Base-by-base conservation (phyloP, 345 rosid species). In the Psidium friedrichsthalianum region DNA sequence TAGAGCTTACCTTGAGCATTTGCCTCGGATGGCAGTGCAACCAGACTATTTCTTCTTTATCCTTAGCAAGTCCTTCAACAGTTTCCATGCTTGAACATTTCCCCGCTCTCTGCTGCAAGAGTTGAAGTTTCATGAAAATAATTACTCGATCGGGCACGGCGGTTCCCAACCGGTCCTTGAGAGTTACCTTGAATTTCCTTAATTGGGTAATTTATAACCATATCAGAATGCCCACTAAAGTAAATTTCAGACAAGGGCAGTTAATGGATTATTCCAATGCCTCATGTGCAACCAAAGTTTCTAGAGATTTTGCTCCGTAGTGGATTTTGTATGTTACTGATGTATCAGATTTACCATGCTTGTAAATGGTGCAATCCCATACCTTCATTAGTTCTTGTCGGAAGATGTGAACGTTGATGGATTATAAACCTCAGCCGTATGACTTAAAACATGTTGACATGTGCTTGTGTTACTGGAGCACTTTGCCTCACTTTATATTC, bases 201-300 rank as follows among this genome's bases (percentile, higher is more conserved):
- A 16, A 64, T 29, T 29, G 76, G 42, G 42, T 7, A 64, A 7
- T 29, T 64, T 64, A 29, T 64, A 64, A 36, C 42, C 42, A 0
- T 7, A 64, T 21, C 76, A 18, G 86, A 88, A 90, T 89, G 90
- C 32, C 88, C 54, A 82, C 92, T 91, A 36, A 89, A 87, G 89
- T 91, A 84, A 59, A 90, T 92, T 49, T 90, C 89, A 85, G 74
- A 86, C 76, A 2, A 0, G 76, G 76, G 22, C 11, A 61, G 22
- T 61, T 61, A 15, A 1, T 61, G 22, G 11, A 15, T 29, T 64
- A 64, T 64, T 32, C 20, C 22, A 8, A 32, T 32, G 76, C 42
- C 12, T 29, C 0, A 16, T 64, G 4, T 16, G 76, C 32, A 64
- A 32, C 44, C 20, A 3, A 64, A 64, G 18, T 32, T 32, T 64